Evolutionary conservation across 495 filamentous ascomycete species (phyloP), one percentile per base, ranked within the genome.

Genomic region (Podospora pseudoanserina): DNA sequence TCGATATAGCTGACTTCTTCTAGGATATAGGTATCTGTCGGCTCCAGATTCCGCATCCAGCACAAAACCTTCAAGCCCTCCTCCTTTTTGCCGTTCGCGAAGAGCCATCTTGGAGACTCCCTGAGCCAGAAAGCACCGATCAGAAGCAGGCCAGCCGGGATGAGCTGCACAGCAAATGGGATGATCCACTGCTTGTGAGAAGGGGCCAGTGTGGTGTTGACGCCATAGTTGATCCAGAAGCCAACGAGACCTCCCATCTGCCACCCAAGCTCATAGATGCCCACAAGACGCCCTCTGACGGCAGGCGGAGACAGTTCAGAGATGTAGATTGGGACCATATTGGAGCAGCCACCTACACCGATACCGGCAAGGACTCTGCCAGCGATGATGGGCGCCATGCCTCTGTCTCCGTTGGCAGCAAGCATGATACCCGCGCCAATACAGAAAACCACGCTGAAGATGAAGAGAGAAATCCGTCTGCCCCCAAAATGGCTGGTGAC

Each of bases 221-320:
- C 77, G 54, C 84, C 85, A 68, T 85, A 85, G 71, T 89, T 90
- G 72, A 90, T 89, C 87, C 87, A 90, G 71, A 91, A 92, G 3
- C 89, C 89, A n/a, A 90, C 84, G 27, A 92, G 77, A 16, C 89
- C 89, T 60, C 89, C 89, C 71, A 90, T 82, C 76, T 92, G 90
- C 86, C 88, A 91, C 13, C 88, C 87, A 54, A 91, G 77, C 76
- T 92, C 89, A 72, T 90, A 92, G 28, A 92, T 81, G 71, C 89
- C 88, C 63, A 86, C 84, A 9, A 87, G 77, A 49, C 83, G 74
- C 18, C 85, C 85, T 39, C 85, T 77, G 66, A 87, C 78, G 20
- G 85, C 83, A 0, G 85, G 85, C 0, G 85, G 85, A 7, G 84
- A 71, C n/a, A 86, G 73, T 71, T 87, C 85, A 13, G 82, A 82